A percentile compares a stretch with the other conserved stretches of the same genome.
Evolutionary conservation across 495 filamentous ascomycete species (phyloP).

Genomic region (Xylaria telfairii): DNA sequence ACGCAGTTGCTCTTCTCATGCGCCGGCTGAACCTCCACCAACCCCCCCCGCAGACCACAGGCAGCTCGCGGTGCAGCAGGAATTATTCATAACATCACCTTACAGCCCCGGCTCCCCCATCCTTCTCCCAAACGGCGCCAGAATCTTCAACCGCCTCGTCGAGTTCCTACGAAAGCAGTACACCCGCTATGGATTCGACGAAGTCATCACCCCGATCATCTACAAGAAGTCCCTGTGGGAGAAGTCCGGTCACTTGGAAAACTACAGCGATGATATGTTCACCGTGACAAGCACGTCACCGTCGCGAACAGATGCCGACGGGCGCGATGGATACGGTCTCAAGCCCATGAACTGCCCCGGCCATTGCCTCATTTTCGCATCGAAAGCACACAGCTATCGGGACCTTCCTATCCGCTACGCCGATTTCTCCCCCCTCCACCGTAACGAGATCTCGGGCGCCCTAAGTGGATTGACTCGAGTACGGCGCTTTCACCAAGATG

Average conservation of each 20-base stretch:
- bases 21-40: slow-evolving; percentile 33
- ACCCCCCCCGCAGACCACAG: slow-evolving; percentile 67
- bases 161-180: slow-evolving; percentile 89
- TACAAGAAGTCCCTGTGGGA: slow-evolving; percentile 93
- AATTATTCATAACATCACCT: slow-evolving; percentile 77
- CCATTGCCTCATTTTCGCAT: slow-evolving; percentile 85
- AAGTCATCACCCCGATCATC: slow-evolving; percentile 91
- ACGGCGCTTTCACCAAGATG: slow-evolving; percentile 93
- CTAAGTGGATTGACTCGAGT: slow-evolving; percentile 87
- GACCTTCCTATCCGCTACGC: slow-evolving; percentile 90
- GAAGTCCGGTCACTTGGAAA: slow-evolving; percentile 88
- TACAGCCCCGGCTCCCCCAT: slow-evolving; percentile 90
- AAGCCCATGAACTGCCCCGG: slow-evolving; percentile 99
- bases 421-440: slow-evolving; percentile 90
- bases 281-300: slow-evolving; percentile 69
- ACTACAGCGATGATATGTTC: slow-evolving; percentile 96
- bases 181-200: slow-evolving; percentile 83
- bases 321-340: slow-evolving; percentile 78
- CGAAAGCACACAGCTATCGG: slow-evolving; percentile 73
- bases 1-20: slow-evolving; percentile 44
- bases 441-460: slow-evolving; percentile 87
- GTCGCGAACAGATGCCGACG: slow-evolving; percentile 41
- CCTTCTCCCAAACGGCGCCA: slow-evolving; percentile 84
- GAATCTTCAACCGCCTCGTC: slow-evolving; percentile 85
- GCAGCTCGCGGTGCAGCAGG: slow-evolving; percentile 69